A percentile compares a stretch with the other conserved stretches of the same genome.
These are phyloP conservation scores for Teratosphaeria nubilosa DNA, from an alignment of 2,329 filamentous ascomycete genomes.

Conservation along the genomic window DNA sequence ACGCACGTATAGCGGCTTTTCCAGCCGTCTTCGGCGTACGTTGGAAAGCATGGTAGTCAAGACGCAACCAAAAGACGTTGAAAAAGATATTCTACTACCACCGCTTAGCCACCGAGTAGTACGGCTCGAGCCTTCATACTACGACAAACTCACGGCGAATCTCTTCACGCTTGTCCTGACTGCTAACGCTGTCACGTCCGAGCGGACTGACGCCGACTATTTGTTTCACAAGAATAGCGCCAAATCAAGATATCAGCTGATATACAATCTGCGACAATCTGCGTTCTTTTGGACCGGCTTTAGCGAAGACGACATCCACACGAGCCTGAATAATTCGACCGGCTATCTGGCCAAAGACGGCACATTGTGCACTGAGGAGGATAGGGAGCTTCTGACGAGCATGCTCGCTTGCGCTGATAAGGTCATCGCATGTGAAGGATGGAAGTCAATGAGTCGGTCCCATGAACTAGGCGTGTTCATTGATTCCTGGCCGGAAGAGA, in stretches of 20 bases:
- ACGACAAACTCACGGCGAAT: constrained; percentile 75
- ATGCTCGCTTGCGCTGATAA: constrained; percentile 56
- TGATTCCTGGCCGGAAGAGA: constrained; percentile 52
- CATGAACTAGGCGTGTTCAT: constrained; percentile 74
- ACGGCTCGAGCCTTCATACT: constrained; percentile 68
- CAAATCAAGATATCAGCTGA: constrained; percentile 55
- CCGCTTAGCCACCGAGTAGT: constrained; percentile 61
- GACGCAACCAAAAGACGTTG: constrained; percentile 62
- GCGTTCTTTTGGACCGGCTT: constrained; percentile 83
- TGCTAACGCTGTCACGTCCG: constrained; percentile 80
- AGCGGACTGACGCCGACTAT: constrained; percentile 74
- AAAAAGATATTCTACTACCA: constrained; percentile 55
- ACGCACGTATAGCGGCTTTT: constrained; percentile 55
- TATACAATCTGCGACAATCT: constrained; percentile 70
- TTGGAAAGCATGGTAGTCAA: constrained; percentile 74
- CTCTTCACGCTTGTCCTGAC: constrained; percentile 76
- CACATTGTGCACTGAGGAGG: constrained; percentile 49
- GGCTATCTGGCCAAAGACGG: constrained; percentile 56
- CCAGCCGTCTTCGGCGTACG: constrained; percentile 53
- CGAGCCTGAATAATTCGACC: constrained; percentile 55
- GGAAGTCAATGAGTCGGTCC: constrained; percentile 55
- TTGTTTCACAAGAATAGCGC: constrained; percentile 72
- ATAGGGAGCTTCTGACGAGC: constrained; percentile 50
- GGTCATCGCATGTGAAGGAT: constrained; percentile 52
- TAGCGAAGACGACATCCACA: constrained; percentile 50